Evolutionary conservation across 768 basidiomycete species (phyloP).

Genomic region (Termitomyces sp.): DNA sequence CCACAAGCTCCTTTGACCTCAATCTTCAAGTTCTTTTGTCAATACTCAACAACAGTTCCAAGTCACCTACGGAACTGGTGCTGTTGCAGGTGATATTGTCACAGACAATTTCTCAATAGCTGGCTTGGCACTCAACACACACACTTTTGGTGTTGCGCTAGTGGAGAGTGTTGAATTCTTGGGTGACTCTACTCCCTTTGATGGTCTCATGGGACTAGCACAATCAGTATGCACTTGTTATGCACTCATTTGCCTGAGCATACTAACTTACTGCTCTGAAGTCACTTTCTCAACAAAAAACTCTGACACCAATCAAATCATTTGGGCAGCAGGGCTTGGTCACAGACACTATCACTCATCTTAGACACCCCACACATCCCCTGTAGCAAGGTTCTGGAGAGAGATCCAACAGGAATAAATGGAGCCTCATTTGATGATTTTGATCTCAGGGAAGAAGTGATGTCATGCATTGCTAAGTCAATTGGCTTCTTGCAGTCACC

Average conservation of each 20-base stretch:
- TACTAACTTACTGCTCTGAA: constrained; percentile 26
- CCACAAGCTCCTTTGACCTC: constrained; percentile 62
- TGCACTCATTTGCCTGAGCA: background rate
- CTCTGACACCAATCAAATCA: constrained; percentile 68
- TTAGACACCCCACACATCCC: constrained; percentile 48
- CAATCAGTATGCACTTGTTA: constrained; percentile 47
- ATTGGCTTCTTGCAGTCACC: constrained; percentile 92
- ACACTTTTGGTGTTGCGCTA: constrained; percentile 67
- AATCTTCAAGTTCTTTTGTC: constrained; percentile 60
- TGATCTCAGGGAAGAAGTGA: constrained; percentile 93
- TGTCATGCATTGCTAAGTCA: constrained; percentile 96
- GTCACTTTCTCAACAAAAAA: constrained; percentile 62
- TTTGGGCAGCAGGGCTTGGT: constrained; percentile 58
- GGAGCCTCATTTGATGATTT: constrained; percentile 64
- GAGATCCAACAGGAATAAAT: constrained; percentile 14
- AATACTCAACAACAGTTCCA: constrained; percentile 49
- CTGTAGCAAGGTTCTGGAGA: constrained; percentile 25
- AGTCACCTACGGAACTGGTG: constrained; percentile 68
- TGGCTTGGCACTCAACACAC: constrained; percentile 51
- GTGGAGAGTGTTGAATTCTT: constrained; percentile 63
- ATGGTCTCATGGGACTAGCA: constrained; percentile 78
- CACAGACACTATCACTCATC: constrained; percentile 53
- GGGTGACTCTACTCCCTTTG: constrained; percentile 44
- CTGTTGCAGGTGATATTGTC: constrained; percentile 59
- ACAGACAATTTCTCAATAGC: constrained; percentile 63